Evolutionary conservation across 306 rosid species (phyloP).

Genomic region (Pterocarpus santalinus): DNA sequence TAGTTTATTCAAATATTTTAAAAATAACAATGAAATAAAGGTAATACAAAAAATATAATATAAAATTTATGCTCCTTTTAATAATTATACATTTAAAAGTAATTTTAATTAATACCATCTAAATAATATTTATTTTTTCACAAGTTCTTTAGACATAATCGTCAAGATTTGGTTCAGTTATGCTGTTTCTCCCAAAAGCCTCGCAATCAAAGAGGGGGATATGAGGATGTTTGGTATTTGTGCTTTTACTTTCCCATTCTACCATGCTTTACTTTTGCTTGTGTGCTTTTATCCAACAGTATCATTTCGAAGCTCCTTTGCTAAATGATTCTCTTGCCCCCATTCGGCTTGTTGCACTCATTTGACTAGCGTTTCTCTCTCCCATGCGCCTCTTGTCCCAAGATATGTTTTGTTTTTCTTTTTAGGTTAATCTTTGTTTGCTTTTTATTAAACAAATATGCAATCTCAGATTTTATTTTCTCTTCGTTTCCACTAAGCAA

Average conservation of each 20-base stretch:
- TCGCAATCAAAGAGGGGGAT: conserved; percentile 36
- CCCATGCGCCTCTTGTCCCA: conserved; percentile 3
- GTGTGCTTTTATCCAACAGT: conserved; percentile 19
- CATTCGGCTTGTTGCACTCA: conserved; percentile 42
- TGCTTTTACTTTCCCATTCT: neutral
- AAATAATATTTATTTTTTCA: too few relatives aligned
- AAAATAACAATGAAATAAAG: too few relatives aligned
- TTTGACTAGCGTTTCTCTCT: neutral
- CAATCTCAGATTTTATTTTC: neutral
- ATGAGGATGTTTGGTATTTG: neutral
- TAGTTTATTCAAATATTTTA: too few relatives aligned
- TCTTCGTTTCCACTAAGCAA: neutral
- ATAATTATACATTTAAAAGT: too few relatives aligned
- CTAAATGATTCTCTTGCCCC: conserved; percentile 17
- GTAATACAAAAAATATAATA: too few relatives aligned
- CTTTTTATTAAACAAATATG: neutral
- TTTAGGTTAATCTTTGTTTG: neutral
- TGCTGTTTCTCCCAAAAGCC: neutral
- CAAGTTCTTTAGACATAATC: neutral
- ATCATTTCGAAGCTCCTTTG: conserved; percentile 37
- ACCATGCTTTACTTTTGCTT: neutral
- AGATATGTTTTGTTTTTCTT: neutral
- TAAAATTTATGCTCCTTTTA: too few relatives aligned
- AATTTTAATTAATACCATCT: too few relatives aligned
- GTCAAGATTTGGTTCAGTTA: neutral